A percentile compares a stretch with the other conserved stretches of the same genome.
phyloP scores from a whole-genome alignment of 768 basidiomycete genomes.

The Boletus sp. region DNA sequence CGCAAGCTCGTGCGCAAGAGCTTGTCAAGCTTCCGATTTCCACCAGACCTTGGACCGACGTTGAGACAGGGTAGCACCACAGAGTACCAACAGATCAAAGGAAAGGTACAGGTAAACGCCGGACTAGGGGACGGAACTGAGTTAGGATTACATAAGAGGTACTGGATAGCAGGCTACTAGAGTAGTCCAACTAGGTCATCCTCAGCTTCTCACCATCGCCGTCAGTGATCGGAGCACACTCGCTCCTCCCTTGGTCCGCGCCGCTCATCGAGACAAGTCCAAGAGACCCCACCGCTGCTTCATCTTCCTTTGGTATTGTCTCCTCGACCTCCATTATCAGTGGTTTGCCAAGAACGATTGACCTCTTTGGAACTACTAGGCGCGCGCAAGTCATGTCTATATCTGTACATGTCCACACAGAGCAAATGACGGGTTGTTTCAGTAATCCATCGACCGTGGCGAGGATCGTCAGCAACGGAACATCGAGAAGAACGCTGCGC shows the following conservation, averaged over 20 bases:
- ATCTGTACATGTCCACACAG: not conserved
- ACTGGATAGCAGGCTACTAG: not conserved
- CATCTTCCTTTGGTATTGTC: not conserved
- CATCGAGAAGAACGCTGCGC: not conserved
- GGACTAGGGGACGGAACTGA: not conserved
- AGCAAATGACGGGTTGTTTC: not conserved
- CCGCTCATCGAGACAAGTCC: not conserved
- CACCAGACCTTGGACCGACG: not conserved
- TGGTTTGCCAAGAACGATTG: too few species aligned
- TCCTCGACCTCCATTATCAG: not conserved
- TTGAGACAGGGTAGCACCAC: not conserved
- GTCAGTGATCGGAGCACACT: not conserved
- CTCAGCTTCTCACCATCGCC: too few species aligned
- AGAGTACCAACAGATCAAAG: not conserved
- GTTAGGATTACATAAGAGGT: constrained; percentile 1
- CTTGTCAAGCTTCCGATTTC: not conserved
- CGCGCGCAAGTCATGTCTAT: too few species aligned
- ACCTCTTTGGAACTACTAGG: too few species aligned
- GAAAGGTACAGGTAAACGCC: not conserved
- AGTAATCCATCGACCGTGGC: constrained; percentile 1
- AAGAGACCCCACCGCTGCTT: not conserved
- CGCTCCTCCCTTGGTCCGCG: not conserved
- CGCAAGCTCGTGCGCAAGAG: not conserved
- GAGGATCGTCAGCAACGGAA: not conserved
- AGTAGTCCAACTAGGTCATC: too few species aligned